Base-by-base conservation (phyloP, 1,284 basidiomycete species). In the Naganishia cerealis region DNA sequence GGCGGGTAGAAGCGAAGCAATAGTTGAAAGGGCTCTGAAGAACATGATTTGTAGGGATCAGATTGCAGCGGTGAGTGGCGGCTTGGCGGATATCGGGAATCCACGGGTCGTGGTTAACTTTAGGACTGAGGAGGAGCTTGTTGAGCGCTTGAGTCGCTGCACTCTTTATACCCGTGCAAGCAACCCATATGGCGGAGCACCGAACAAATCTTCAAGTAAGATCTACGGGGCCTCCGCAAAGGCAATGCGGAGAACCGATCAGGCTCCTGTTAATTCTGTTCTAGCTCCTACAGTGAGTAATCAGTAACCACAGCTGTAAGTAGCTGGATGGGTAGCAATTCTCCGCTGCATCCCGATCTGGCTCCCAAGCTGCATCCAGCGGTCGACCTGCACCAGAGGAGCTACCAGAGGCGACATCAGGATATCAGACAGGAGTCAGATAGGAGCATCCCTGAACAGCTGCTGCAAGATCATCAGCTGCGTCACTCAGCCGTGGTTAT, bases 11-110 rank as follows among this genome's bases (percentile, higher is more conserved):
- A 63, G 61, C 36, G 61, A 63, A 24, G 48, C 61, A 39, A 63
- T 63, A 16, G 61, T 39, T 15, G 61, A 63, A 50, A 63, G 52
- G 13, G 61, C 42, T 29, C 54, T 63, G 61, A 63, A 52, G 10
- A 63, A n/a, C 61, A 63, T 63, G 26, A 26, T n/a, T 12, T 18
- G 13, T 8, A 16, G 9, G 3, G 39, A 8, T 42, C 13, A 12
- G 8, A n/a, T 4, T 21, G 46, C 21, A n/a, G 42, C 36, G 10
- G 42, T 56, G 26, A 36, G 42, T 48, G n/a, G 43, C 46, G n/a
- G 9, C 21, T 21, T 10, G 21, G 7, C n/a, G 21, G 24, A n/a
- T 50, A 24, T 50, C 13, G 6, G 46, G 16, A n/a, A 50, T 50
- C 46, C 7, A 13, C n/a, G 13, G 21, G 6, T 50, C 6, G 29